Evolutionary conservation across 306 rosid species (phyloP), one percentile per base, ranked within the genome.

Genomic region (Begonia loranthoides): DNA sequence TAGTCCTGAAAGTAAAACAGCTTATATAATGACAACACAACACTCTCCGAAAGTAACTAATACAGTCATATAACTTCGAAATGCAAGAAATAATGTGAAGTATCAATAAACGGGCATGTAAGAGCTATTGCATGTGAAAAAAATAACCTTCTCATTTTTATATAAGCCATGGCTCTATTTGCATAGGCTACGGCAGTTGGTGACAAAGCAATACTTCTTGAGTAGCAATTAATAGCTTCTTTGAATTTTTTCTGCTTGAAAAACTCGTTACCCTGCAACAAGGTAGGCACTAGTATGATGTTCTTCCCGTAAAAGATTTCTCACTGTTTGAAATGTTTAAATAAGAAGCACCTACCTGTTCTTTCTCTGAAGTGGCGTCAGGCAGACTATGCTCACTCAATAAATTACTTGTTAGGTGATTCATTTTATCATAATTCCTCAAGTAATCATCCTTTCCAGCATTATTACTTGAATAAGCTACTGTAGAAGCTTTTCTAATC

Each of bases 161-260:
- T 78, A 77, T 68, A 79, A 50, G 95, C 90, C 99, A 90, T 80
- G 65, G 95, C 99, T 58, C 94, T 76, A 65, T 90, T 90, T 28
- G 99, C 99, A 65, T 72, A 78, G 64, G 99, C 99, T 50, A 90
- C 95, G 41, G 94, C 85, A 52, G 99, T 82, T 3, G 99, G 94
- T 17, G 87, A 72, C 46, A 90, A 74, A 50, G 86, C 99, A 57
- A 89, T 79, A 70, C 97, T 90, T 74, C 94, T 79, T 38, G 97
- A 85, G 66, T 90, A 90, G 66, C 97, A 90, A 59, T 78, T 85
- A 19, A 75, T 68, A 15, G 97, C 94, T 78, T 90, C 97, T 64
- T 78, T 80, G 67, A 82, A 90, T 63, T 85, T 90, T 64, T 90
- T 90, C 78, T 80, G 83, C 75, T 82, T 90, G 72, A 85, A 90